Conservation (phyloP, 192 early-diverging fungal genomes). For the Coemansia sp. region DNA sequence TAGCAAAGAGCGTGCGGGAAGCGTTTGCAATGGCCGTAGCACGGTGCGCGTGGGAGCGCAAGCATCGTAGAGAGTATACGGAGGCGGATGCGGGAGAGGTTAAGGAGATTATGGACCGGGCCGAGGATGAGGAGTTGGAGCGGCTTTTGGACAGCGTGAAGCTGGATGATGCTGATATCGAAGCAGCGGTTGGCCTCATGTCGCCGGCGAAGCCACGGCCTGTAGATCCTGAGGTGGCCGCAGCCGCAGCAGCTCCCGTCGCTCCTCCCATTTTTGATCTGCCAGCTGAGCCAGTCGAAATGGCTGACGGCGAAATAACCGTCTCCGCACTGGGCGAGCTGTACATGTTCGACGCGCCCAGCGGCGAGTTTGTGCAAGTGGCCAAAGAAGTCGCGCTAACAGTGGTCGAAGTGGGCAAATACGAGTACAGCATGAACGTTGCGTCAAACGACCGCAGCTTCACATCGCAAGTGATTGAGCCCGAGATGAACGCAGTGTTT, state of each 20-base stretch:
- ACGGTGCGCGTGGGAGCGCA: constrained; percentile 47
- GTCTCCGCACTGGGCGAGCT: constrained; percentile 58
- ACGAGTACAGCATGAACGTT: constrained; percentile 59
- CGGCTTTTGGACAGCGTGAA: constrained; percentile 32
- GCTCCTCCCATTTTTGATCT: constrained; percentile 21
- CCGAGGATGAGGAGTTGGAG: constrained; percentile 43
- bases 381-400: constrained; percentile 44
- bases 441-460: constrained; percentile 48
- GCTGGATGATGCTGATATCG: constrained; percentile 32
- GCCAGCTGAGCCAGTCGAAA: constrained; percentile 26
- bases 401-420: constrained; percentile 37
- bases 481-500: constrained; percentile 78
- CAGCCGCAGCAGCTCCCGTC: not conserved
- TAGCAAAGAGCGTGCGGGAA: constrained; percentile 19
- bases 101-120: constrained; percentile 21
- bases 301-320: constrained; percentile 53
- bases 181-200: constrained; percentile 10
- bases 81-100: constrained; percentile 31
- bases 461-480: constrained; percentile 62
- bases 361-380: constrained; percentile 58
- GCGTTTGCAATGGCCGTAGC: constrained; percentile 42
- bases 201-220: not conserved
- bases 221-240: constrained; percentile 1
- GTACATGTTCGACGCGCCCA: constrained; percentile 64
- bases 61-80: constrained; percentile 21